These are phyloP conservation scores for Epichloe elymi DNA, from an alignment of 2,329 filamentous ascomycete species.

Conservation along the genomic window DNA sequence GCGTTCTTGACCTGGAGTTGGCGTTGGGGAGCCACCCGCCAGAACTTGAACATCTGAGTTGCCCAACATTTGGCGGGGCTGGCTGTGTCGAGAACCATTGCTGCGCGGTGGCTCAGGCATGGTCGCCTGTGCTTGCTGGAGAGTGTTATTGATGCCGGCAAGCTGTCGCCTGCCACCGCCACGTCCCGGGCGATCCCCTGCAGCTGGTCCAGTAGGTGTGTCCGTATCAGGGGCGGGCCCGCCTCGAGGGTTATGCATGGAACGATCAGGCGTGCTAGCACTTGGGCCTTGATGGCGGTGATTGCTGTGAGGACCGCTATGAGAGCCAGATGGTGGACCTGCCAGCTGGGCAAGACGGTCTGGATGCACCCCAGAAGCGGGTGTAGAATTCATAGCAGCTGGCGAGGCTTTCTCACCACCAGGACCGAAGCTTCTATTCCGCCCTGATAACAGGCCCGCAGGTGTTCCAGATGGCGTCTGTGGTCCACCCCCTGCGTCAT, in stretches of 20 bases:
- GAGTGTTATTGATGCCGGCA: constrained; percentile 44
- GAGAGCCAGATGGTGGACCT: constrained; percentile 15
- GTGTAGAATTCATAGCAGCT: constrained; percentile 12
- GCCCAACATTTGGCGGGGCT: constrained; percentile 29
- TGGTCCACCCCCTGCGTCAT: constrained; percentile 22
- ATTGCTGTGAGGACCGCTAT: constrained; percentile 15
- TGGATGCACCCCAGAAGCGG: constrained; percentile 30
- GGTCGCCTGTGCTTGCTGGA: constrained; percentile 37
- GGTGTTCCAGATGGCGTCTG: constrained; percentile 16
- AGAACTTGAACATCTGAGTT: constrained; percentile 44
- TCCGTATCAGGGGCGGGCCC: constrained; percentile 13
- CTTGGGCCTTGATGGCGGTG: constrained; percentile 15
- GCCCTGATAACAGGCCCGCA: constrained; percentile 23
- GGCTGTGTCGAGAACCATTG: constrained; percentile 19
- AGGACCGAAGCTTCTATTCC: constrained; percentile 25
- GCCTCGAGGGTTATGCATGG: constrained; percentile 9
- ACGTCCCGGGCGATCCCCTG: constrained; percentile 21
- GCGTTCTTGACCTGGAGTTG: constrained; percentile 36
- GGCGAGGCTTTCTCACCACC: constrained; percentile 13
- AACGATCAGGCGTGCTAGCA: constrained; percentile 14
- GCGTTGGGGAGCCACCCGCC: constrained; percentile 39
- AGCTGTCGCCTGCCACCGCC: constrained; percentile 39
- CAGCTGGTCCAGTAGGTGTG: constrained; percentile 23
- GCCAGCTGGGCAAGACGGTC: constrained; percentile 37
- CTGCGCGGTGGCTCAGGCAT: constrained; percentile 24